These are phyloP conservation scores for Penicillium sp. DNA, from an alignment of 2,329 filamentous ascomycete genomes.

Conservation along the genomic window DNA sequence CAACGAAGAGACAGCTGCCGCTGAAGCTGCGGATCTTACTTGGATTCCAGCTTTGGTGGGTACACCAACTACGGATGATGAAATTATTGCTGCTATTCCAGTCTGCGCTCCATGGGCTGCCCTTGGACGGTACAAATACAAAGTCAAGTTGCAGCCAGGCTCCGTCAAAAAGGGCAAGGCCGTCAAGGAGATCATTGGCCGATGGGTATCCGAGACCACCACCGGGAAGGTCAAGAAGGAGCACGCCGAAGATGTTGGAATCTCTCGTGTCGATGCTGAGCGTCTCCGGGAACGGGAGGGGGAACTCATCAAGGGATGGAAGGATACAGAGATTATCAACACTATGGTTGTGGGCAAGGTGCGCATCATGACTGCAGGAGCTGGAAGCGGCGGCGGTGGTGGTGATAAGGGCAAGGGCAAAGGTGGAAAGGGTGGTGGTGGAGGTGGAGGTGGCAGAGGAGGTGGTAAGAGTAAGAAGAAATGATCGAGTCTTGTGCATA, in stretches of 20 bases:
- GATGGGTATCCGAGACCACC: conserved; percentile 68
- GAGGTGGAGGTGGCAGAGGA: conserved; percentile 24
- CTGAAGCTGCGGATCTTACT: conserved; percentile 54
- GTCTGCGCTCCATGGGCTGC: conserved; percentile 65
- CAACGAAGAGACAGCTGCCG: conserved; percentile 55
- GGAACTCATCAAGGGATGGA: conserved; percentile 78
- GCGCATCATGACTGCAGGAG: conserved; percentile 71
- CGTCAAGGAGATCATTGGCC: conserved; percentile 81
- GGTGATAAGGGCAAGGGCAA: conserved; percentile 28
- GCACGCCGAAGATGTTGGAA: conserved; percentile 58
- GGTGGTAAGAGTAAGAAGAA: conserved; percentile 45
- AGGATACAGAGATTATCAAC: conserved; percentile 78
- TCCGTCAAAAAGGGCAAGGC: conserved; percentile 91
- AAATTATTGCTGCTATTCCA: conserved; percentile 62
- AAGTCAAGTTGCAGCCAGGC: conserved; percentile 90
- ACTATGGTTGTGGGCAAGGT: conserved; percentile 77
- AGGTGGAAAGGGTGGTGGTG: conserved; percentile 25
- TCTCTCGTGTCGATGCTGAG: conserved; percentile 60
- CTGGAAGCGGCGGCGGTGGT: conserved; percentile 44
- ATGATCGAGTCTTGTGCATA: conserved; percentile 19
- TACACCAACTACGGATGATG: conserved; percentile 75
- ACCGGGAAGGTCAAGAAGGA: conserved; percentile 48
- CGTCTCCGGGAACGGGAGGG: conserved; percentile 81
- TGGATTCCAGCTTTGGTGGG: conserved; percentile 68
- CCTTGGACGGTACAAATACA: conserved; percentile 76